phyloP scores from a whole-genome alignment of 179 eudicot genomes.

The Pouteria campechiana region DNA sequence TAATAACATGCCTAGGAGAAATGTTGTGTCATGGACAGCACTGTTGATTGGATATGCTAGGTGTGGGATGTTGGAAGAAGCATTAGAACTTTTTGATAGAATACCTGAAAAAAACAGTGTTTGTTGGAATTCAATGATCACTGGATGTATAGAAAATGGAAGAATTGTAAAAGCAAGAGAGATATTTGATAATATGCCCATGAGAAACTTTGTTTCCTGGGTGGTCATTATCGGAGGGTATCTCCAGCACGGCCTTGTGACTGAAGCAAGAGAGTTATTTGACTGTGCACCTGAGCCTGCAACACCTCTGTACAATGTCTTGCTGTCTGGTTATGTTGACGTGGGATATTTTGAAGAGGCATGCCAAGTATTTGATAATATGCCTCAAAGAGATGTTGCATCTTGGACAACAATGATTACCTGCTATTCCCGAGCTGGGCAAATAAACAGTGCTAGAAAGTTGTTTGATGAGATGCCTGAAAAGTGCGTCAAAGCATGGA shows the following conservation, averaged over 20 bases:
- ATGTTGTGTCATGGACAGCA: constrained; percentile 67
- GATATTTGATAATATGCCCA: constrained; percentile 28
- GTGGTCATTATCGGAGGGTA: constrained; percentile 21
- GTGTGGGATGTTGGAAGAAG: constrained; percentile 37
- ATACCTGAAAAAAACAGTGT: constrained; percentile 27
- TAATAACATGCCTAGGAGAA: constrained; percentile 40
- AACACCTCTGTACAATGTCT: constrained; percentile 32
- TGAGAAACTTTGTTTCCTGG: constrained; percentile 22
- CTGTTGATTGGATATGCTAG: constrained; percentile 51
- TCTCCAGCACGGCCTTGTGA: constrained; percentile 6
- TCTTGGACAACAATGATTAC: constrained; percentile 55
- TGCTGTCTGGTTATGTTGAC: constrained; percentile 52
- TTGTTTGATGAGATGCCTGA: constrained; percentile 46
- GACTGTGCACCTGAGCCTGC: constrained; percentile 15
- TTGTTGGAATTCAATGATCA: constrained; percentile 59
- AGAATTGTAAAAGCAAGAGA: constrained; percentile 29
- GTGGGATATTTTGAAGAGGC: constrained; percentile 32
- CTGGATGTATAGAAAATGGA: constrained; percentile 39
- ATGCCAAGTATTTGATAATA: constrained; percentile 22
- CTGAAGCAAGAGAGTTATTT: constrained; percentile 17
- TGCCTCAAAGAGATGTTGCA: constrained; percentile 34
- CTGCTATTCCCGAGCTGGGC: constrained; percentile 34
- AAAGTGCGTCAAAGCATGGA: constrained; percentile 47
- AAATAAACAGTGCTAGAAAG: constrained; percentile 28
- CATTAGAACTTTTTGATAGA: constrained; percentile 32